Evolutionary conservation across 1,284 basidiomycete genomes (phyloP).

Genomic region (Leccinum solheimii): DNA sequence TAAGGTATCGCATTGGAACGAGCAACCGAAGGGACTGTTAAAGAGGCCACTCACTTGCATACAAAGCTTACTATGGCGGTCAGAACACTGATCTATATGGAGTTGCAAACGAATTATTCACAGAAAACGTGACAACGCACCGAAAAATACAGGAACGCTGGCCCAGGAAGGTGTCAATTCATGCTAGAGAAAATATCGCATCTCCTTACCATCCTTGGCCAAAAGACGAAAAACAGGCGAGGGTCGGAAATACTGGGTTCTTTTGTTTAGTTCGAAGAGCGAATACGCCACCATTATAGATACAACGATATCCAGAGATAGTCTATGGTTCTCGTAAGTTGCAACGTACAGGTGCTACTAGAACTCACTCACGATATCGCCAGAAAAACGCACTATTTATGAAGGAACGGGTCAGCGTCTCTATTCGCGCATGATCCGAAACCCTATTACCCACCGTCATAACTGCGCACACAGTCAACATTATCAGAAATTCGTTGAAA

Average conservation of each 20-base stretch:
- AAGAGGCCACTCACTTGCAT: not conserved
- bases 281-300: not conserved
- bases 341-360: too few species aligned
- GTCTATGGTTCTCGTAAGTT: not conserved
- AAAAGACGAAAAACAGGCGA: conserved; percentile 1
- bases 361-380: not conserved
- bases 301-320: not conserved
- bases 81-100: not conserved
- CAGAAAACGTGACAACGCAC: not conserved
- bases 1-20: not conserved
- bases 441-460: not conserved
- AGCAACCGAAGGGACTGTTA: not conserved
- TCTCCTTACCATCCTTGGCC: not conserved
- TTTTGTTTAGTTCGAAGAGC: not conserved
- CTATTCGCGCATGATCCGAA: too few species aligned
- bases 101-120: not conserved
- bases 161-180: not conserved
- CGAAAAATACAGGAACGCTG: conserved; percentile 1
- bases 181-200: not conserved
- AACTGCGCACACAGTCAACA: not conserved
- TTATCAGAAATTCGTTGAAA: not conserved
- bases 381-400: not conserved
- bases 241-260: not conserved
- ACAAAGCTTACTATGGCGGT: not conserved
- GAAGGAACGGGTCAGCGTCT: not conserved